Base-by-base conservation (phyloP, 257 asterid species). In the Salvia splendens region DNA sequence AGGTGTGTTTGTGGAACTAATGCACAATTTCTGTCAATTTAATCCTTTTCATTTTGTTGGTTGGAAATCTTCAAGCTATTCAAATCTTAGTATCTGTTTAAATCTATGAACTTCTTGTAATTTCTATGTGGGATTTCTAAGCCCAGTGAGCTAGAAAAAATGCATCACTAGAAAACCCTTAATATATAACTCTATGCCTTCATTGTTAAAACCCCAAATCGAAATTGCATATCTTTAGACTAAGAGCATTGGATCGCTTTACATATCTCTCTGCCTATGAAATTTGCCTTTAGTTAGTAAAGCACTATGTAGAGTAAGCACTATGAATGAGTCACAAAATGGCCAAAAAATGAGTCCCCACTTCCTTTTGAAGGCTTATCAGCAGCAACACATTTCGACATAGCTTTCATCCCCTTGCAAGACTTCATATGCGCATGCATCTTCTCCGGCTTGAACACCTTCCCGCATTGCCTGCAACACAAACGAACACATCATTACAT, bases 371-470 rank as follows among this genome's bases (percentile, higher is more conserved):
- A 35, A 59, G 74, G 11, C 33, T 61, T 75, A 32, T 70, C 71
- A 60, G 75, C 69, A 51, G 84, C 73, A 10, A 54, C 64, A 47
- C 69, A 73, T 65, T 83, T 89, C 63, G 82, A 55, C 69, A 76
- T 28, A 4, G 85, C 86, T 78, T 82, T 93, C 71, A 85, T 69
- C 42, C 87, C 89, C 73, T 83, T 88, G 91, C 98, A 93, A 17
- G 92, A 78, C 74, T 81, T 87, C 94, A 93, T 87, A 75, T 93
- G 99, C 0, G 83, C 69, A 64, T 83, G 92, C 64, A 93, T 78
- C 76, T 86, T 88, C 80, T 86, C 95, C 24, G 97, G 97, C 78
- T 86, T 86, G 85, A 93, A 89, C 57, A 82, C 81, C 82, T 90
- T 89, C 73, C 87, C 85, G 58, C 97, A 89, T 78, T 89, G 97